These are phyloP conservation scores for Kurtzmaniella quercitrusa DNA, from an alignment of 1,139 yeast species.

Conservation along the genomic window DNA sequence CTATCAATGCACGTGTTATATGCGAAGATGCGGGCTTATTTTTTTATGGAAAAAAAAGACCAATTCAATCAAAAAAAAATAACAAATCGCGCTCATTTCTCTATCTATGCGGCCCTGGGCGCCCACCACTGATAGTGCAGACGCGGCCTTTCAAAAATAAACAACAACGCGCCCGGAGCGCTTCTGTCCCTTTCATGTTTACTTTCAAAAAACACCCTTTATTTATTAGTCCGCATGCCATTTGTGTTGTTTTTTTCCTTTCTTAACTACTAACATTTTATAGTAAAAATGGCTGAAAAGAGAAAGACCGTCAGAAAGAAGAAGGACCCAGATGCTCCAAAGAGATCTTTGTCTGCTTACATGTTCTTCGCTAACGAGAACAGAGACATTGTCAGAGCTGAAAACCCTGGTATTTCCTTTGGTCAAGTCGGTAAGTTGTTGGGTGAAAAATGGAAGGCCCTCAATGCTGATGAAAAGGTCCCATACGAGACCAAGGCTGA, in stretches of 20 bases:
- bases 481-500: conserved; percentile 94
- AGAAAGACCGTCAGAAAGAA: conserved; percentile 48
- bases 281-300: conserved; percentile 26
- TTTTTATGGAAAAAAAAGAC: not conserved
- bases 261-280: conserved; percentile 9
- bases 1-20: not conserved
- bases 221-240: not conserved
- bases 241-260: conserved; percentile 1
- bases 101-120: no score
- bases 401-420: conserved; percentile 89
- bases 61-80: not conserved
- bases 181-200: not conserved
- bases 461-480: conserved; percentile 71
- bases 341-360: conserved; percentile 96
- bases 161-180: conserved; percentile 1
- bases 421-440: conserved; percentile 89
- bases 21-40: not conserved
- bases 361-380: conserved; percentile 98
- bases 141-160: not conserved
- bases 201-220: not conserved
- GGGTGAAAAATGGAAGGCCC: conserved; percentile 96
- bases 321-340: conserved; percentile 97
- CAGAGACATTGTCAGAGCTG: conserved; percentile 92
- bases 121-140: no score
- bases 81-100: not conserved